A percentile compares a stretch with the other conserved stretches of the same genome.
Conservation (phyloP, 192 early-diverging fungal genomes). For the Podila minutissima region DNA sequence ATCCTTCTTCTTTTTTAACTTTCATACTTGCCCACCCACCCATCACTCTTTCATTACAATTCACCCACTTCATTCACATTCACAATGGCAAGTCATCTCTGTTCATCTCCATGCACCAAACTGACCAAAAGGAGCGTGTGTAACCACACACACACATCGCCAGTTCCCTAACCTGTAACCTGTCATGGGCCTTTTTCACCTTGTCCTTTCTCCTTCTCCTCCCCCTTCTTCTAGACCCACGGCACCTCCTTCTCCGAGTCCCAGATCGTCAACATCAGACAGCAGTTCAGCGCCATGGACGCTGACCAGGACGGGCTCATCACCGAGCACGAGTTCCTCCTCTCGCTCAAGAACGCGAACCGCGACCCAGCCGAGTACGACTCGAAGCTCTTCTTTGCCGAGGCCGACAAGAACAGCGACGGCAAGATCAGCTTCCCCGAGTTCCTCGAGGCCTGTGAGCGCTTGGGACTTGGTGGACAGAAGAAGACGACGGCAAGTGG, state of each 20-base stretch:
- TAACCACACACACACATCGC: not conserved
- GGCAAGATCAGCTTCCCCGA: slow-evolving; percentile 74
- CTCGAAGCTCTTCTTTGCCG: slow-evolving; percentile 73
- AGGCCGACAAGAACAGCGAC: slow-evolving; percentile 75
- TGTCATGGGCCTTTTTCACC: too few species aligned
- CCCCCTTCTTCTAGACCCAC: slow-evolving; percentile 5
- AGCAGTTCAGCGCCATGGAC: slow-evolving; percentile 53
- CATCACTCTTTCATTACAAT: not conserved
- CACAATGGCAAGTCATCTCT: not conserved
- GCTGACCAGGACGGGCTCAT: slow-evolving; percentile 51
- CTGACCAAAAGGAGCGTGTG: not conserved
- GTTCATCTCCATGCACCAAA: not conserved
- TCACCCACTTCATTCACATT: not conserved
- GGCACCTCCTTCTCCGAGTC: slow-evolving; percentile 15
- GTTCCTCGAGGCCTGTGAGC: slow-evolving; percentile 61
- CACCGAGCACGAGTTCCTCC: slow-evolving; percentile 38
- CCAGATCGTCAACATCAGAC: slow-evolving; percentile 36
- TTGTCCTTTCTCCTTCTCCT: not conserved
- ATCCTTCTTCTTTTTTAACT: not conserved
- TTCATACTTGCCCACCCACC: not conserved
- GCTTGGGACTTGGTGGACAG: slow-evolving; percentile 2
- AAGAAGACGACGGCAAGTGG: not conserved
- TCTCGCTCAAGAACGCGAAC: slow-evolving; percentile 52
- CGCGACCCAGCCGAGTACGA: slow-evolving; percentile 73
- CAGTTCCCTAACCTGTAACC: not conserved